Percentiles rank a stretch among this genome's conserved stretches.
Evolutionary conservation across 768 basidiomycete genomes (phyloP).

Genomic region (Mycena vulgaris): DNA sequence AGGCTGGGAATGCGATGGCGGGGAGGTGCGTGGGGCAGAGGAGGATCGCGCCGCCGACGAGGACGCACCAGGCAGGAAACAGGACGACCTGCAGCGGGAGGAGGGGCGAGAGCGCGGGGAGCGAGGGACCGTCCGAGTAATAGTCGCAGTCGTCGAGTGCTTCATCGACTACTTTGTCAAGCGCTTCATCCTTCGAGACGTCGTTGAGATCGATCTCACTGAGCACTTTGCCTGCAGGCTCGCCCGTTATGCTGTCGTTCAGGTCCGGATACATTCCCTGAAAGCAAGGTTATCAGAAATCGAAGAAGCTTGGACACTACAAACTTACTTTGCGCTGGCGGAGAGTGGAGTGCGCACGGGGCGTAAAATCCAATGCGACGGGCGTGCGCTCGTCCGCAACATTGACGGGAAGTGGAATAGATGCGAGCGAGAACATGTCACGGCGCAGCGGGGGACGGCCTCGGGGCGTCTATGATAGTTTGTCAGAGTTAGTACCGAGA

Average conservation of each 20-base stretch:
- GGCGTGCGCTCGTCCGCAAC: neutral
- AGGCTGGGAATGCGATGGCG: conserved; percentile 32
- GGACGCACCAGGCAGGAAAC: conserved; percentile 26
- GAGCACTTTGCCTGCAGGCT: neutral
- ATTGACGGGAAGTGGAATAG: neutral
- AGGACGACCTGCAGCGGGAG: conserved; percentile 31
- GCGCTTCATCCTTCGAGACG: neutral
- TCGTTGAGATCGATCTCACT: neutral
- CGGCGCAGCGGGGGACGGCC: conserved; percentile 22
- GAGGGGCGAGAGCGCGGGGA: conserved; percentile 18
- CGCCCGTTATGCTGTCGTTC: conserved; percentile 28
- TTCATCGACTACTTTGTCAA: neutral
- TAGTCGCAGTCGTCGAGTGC: neutral
- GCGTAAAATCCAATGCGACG: neutral
- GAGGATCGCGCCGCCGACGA: conserved; percentile 33
- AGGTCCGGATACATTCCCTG: conserved; percentile 12
- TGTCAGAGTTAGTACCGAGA: neutral
- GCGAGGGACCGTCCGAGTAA: neutral
- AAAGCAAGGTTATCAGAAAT: neutral
- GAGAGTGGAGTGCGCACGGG: conserved; percentile 26
- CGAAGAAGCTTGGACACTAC: neutral
- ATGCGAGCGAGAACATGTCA: conserved; percentile 31
- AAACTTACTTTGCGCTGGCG: conserved; percentile 33
- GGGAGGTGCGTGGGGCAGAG: conserved; percentile 16
- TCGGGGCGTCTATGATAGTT: conserved; percentile 12